Evolutionary conservation across 1,139 yeast species (phyloP).

Genomic region (Saccharomyces hybrid): DNA sequence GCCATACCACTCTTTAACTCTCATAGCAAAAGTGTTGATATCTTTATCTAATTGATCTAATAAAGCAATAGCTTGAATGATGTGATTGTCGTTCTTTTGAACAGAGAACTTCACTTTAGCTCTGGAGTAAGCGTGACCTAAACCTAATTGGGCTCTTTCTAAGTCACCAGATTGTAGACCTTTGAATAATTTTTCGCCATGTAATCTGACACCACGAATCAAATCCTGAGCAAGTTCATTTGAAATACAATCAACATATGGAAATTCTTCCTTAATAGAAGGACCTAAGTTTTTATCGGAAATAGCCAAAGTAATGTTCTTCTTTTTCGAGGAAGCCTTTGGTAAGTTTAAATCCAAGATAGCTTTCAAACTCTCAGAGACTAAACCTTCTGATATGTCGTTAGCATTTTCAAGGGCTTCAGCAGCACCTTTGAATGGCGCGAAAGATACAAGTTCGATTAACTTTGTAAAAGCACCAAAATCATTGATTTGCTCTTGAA

Average conservation of each 20-base stretch:
- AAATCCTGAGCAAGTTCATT: conserved; percentile 91
- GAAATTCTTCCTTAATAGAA: conserved; percentile 83
- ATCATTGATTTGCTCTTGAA: conserved; percentile 85
- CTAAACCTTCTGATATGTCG: conserved; percentile 94
- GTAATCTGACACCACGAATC: conserved; percentile 89
- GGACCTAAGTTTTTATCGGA: conserved; percentile 96
- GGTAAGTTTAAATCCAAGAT: conserved; percentile 87
- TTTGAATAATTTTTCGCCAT: conserved; percentile 81
- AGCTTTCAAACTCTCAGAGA: conserved; percentile 84
- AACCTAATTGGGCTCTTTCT: conserved; percentile 97
- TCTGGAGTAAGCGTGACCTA: conserved; percentile 98
- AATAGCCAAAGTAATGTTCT: conserved; percentile 68
- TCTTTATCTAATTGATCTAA: conserved; percentile 96
- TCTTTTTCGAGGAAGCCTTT: conserved; percentile 61
- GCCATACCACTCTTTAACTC: conserved; percentile 99
- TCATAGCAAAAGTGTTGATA: conserved; percentile 95
- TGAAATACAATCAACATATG: conserved; percentile 81
- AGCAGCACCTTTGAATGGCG: conserved; percentile 98
- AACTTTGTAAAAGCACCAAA: conserved; percentile 84
- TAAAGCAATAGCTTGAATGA: conserved; percentile 95
- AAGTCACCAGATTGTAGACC: conserved; percentile 91
- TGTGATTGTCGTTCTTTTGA: conserved; percentile 97
- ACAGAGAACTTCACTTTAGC: conserved; percentile 98
- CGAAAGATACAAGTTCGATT: conserved; percentile 89
- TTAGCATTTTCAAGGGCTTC: conserved; percentile 98